These are phyloP conservation scores for Fusarium devonianum DNA, from an alignment of 2,329 filamentous ascomycete genomes.

Conservation along the genomic window DNA sequence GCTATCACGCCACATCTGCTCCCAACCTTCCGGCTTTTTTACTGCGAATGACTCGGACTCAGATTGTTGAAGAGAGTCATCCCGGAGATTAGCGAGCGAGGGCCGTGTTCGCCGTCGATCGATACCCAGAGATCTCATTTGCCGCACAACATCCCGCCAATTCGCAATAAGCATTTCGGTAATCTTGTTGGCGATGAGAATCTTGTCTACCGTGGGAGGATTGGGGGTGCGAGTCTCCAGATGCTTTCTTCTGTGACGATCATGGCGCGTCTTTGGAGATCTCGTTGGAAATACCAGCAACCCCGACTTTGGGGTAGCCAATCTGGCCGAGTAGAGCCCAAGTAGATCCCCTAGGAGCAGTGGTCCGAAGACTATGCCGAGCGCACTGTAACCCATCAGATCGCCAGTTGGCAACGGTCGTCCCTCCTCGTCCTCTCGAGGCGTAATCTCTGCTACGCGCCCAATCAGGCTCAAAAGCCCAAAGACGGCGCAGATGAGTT, in stretches of 20 bases:
- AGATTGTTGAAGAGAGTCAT: constrained; percentile 47
- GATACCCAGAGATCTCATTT: constrained; percentile 60
- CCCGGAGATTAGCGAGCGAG: constrained; percentile 15
- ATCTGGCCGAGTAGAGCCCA: constrained; percentile 57
- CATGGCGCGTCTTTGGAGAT: constrained; percentile 50
- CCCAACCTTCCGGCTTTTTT: constrained; percentile 48
- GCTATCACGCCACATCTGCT: constrained; percentile 35
- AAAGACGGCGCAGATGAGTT: constrained; percentile 72
- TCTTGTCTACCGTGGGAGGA: constrained; percentile 58
- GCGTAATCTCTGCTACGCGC: constrained; percentile 60
- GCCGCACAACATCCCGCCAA: constrained; percentile 69
- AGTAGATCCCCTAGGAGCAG: constrained; percentile 66
- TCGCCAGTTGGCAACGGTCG: constrained; percentile 62
- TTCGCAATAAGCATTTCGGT: constrained; percentile 71
- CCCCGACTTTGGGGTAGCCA: constrained; percentile 52
- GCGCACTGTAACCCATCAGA: constrained; percentile 68
- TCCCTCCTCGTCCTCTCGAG: constrained; percentile 60
- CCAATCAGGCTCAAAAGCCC: constrained; percentile 70
- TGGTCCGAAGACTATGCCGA: constrained; percentile 72
- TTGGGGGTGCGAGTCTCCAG: constrained; percentile 15
- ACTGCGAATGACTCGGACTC: constrained; percentile 52
- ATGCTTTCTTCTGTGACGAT: constrained; percentile 34
- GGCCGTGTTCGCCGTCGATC: constrained; percentile 36
- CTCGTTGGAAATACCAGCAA: constrained; percentile 53
- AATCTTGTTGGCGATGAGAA: constrained; percentile 64